Evolutionary conservation across 768 basidiomycete genomes (phyloP).

Genomic region (Boletus bicolor): DNA sequence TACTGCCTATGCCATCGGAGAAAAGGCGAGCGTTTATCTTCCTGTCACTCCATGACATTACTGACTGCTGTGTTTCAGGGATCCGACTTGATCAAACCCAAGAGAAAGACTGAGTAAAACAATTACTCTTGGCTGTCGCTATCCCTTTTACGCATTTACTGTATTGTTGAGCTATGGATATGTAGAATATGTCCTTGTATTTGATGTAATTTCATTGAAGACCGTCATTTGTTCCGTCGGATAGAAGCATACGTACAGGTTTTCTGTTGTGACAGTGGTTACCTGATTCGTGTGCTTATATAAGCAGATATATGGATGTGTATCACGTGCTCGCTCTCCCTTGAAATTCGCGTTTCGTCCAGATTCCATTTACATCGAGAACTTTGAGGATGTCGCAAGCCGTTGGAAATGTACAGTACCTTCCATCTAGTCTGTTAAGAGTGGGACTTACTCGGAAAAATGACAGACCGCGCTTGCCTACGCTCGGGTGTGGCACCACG

Average conservation of each 20-base stretch:
- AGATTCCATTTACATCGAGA: not conserved
- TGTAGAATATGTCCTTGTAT: not conserved
- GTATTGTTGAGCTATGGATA: not conserved
- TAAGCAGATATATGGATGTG: not conserved
- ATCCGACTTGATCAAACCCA: slow-evolving; percentile 10
- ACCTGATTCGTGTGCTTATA: not conserved
- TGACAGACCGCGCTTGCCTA: slow-evolving; percentile 89
- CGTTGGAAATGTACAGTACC: slow-evolving; percentile 65
- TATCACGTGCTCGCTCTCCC: not conserved
- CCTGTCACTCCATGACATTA: not conserved
- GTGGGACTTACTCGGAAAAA: not conserved
- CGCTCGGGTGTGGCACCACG: slow-evolving; percentile 95
- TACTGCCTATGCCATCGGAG: slow-evolving; percentile 19
- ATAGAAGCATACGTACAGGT: not conserved
- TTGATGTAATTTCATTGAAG: not conserved
- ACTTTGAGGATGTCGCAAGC: slow-evolving; percentile 68
- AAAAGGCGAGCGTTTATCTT: slow-evolving; percentile 4
- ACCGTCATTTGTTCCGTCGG: not conserved
- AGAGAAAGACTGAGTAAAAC: not conserved
- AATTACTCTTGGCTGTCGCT: not conserved
- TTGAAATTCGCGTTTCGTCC: not conserved
- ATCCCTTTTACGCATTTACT: not conserved
- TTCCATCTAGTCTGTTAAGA: not conserved
- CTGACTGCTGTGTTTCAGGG: slow-evolving; percentile 6
- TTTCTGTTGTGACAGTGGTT: not conserved